Evolutionary conservation across 495 filamentous ascomycete genomes (phyloP), one percentile per base, ranked within the genome.

Genomic region (Lasiosphaeria ovina): DNA sequence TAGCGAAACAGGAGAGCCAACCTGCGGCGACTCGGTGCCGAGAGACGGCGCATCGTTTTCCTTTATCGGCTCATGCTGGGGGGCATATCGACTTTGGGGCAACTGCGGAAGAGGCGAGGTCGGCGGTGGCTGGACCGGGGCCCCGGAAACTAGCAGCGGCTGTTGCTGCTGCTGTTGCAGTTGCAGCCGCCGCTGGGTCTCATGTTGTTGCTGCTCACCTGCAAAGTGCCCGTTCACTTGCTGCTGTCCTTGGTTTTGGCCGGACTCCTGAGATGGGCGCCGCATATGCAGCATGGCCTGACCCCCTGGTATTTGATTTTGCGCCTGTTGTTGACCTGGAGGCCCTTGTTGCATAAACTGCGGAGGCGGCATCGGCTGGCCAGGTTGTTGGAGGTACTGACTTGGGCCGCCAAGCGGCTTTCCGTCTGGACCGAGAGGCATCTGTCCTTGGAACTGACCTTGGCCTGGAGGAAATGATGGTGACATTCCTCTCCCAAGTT

Each of bases 341-440:
- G 50, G 31, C 0, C 60, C 58, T 14, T 54, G 51, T 17, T 61
- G 59, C 35, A 47, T 44, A 9, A 51, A 49, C 40, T 58, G 61
- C 36, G 54, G 24, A n/a, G 49, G 59, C 17, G 54, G 52, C 1
- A 55, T 45, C 50, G 64, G 45, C 48, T 67, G 61, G 11, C 63
- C 60, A 3, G 55, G 52, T 2, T 11, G 52, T 2, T 11, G 48
- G 14, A 11, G 49, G 31, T 17, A 55, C 52, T 9, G 54, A n/a
- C 44, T 44, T 4, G 54, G 31, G 31, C 61, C 56, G 34, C 49
- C 36, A 52, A 34, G 14, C 16, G 54, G 58, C n/a, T 60, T 68
- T 4, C 70, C 70, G 42, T 69, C 68, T 3, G 70, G 68, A 10
- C 70, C 68, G 3, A 69, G 33, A 38, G 62, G 55, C 8, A 53